These are phyloP conservation scores for Glycine soja DNA, from an alignment of 306 rosid genomes.

Conservation along the genomic window DNA sequence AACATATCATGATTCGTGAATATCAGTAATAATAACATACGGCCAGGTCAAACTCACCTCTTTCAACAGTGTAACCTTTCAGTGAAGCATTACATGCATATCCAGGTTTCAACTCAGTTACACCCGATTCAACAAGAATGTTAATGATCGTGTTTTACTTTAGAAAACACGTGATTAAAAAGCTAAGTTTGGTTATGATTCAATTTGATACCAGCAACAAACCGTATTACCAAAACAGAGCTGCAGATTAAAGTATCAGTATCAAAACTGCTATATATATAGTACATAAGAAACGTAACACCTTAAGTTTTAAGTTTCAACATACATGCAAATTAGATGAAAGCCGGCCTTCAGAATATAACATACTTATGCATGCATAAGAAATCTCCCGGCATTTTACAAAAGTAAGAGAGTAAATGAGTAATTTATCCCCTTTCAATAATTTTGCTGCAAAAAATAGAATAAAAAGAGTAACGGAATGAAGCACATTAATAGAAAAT, in stretches of 20 bases:
- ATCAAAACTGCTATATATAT: neutral
- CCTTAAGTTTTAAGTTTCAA: neutral
- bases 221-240: neutral
- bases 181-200: constrained; percentile 1
- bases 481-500: constrained; percentile 10
- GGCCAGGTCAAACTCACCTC: constrained; percentile 12
- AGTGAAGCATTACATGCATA: constrained; percentile 2
- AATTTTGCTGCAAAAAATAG: neutral
- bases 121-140: constrained; percentile 4
- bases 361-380: neutral
- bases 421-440: neutral
- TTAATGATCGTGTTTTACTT: neutral
- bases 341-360: neutral
- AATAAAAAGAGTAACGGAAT: neutral
- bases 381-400: neutral
- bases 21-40: neutral
- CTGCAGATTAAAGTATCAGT: neutral
- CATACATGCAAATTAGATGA: neutral
- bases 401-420: neutral
- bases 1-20: neutral
- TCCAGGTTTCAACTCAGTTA: constrained; percentile 13
- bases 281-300: neutral
- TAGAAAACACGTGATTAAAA: constrained; percentile 10
- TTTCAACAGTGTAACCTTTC: constrained; percentile 22
- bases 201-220: constrained; percentile 7